Conservation (phyloP, 192 early-diverging fungal genomes). For the Backusella sp. region DNA sequence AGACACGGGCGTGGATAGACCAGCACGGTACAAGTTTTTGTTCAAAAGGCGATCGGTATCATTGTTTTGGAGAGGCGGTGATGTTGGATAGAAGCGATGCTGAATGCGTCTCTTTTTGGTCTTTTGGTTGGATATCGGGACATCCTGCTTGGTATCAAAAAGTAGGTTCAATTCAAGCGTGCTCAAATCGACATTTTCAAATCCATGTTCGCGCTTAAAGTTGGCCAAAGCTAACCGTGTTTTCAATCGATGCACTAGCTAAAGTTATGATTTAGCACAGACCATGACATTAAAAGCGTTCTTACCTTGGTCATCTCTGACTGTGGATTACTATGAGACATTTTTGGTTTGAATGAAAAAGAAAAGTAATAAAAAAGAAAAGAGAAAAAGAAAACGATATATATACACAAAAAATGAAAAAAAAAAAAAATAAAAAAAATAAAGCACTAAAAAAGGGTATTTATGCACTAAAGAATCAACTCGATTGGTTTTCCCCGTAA, state of each 20-base stretch:
- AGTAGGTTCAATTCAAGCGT: slow-evolving; percentile 8
- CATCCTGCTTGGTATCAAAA: background rate
- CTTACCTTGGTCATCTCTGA: background rate
- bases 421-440: background rate
- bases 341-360: background rate
- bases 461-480: background rate
- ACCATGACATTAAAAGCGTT: background rate
- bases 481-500: background rate
- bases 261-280: background rate
- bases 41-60: background rate
- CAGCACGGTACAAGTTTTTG: background rate
- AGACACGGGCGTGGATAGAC: background rate
- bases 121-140: background rate
- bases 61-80: background rate
- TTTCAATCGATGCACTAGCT: slow-evolving; percentile 25
- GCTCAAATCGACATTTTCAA: slow-evolving; percentile 15
- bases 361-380: background rate
- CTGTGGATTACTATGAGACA: background rate
- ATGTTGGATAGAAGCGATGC: slow-evolving; percentile 13
- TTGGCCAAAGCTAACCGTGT: slow-evolving; percentile 31
- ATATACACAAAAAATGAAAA: background rate
- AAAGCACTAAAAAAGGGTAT: background rate
- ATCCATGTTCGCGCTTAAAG: slow-evolving; percentile 30
- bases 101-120: background rate
- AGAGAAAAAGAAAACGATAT: background rate